Evolutionary conservation across 2,329 filamentous ascomycete genomes (phyloP), one percentile per base, ranked within the genome.

Genomic region (Fusarium newnesense): DNA sequence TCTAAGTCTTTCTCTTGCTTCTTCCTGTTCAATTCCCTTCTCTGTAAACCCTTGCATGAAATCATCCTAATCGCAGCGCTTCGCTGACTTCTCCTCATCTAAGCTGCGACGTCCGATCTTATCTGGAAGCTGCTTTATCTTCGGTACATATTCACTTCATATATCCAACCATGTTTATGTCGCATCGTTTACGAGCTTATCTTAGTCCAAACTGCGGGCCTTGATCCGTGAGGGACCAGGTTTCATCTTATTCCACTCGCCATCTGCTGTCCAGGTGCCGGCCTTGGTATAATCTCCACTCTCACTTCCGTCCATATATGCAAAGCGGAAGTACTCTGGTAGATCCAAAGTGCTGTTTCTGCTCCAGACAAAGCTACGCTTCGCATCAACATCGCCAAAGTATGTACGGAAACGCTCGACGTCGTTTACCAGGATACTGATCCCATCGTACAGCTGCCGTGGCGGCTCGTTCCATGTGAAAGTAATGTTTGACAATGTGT

Each of bases 381-480:
- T 66, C 40, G 78, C 76, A 34, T 83, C 82, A 43, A 85, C 84
- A 54, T 90, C 87, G 50, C 87, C 87, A 69, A 92, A 92, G 80
- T 92, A 96, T 10, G 88, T 88, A n/a, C 92, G 85, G 80, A 92
- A 95, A 26, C 93, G 85, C 81, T 97, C 94, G 2, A 97, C 94
- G 75, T 97, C 94, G 77, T 97, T 96, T 72, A 97, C 93, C 0
- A 97, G 84, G 21, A 96, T 87, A 78, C 92, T 94, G 67, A 97
- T 87, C 18, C 94, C 94, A 76, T 96, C 92, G 74, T 91, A 94
- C 28, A 86, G 83, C 13, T 83, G 82, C 5, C 84, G 72, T 39
- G 71, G 83, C 28, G 85, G 85, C 40, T 80, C 68, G 5, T 82
- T 81, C 89, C 88, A 91, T 6, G 80, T 80, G 68, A 90, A 93